These are phyloP conservation scores for Geotrichum klebahnii DNA, from an alignment of 1,139 yeast genomes.

Conservation along the genomic window DNA sequence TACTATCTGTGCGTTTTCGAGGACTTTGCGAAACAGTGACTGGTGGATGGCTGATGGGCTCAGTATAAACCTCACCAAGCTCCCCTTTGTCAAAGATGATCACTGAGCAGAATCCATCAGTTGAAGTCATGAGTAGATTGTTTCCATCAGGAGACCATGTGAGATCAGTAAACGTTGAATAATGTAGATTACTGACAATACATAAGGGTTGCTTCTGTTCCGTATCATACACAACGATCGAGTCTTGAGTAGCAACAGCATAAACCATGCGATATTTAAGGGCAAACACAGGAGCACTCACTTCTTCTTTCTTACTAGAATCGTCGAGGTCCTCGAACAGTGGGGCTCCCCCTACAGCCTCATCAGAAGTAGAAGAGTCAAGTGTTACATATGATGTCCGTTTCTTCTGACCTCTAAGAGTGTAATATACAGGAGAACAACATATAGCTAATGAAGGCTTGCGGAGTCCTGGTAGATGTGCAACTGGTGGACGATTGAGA, in stretches of 20 bases:
- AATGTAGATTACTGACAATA: constrained; percentile 72
- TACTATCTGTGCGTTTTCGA: constrained; percentile 1
- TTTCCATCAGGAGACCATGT: constrained; percentile 79
- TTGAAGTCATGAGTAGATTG: constrained; percentile 71
- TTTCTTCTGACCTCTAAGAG: constrained; percentile 35
- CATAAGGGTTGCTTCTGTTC: constrained; percentile 66
- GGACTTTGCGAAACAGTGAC: constrained; percentile 16
- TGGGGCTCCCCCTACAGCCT: constrained; percentile 7
- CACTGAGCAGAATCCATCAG: constrained; percentile 88
- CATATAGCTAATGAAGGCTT: constrained; percentile 81
- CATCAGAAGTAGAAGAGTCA: constrained; percentile 11
- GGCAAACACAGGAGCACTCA: constrained; percentile 41
- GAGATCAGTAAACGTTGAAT: constrained; percentile 81
- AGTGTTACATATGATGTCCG: constrained; percentile 11
- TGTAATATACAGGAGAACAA: constrained; percentile 66
- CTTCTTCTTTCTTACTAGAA: constrained; percentile 7
- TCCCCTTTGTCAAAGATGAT: constrained; percentile 50
- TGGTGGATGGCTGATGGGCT: constrained; percentile 15
- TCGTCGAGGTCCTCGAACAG: constrained; percentile 14
- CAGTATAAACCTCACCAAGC: constrained; percentile 47
- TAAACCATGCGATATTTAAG: constrained; percentile 76
- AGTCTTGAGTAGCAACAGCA: constrained; percentile 90
- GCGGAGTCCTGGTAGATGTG: constrained; percentile 70
- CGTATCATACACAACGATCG: constrained; percentile 81
- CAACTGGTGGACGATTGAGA: constrained; percentile 63